These are phyloP conservation scores for Botrytis elliptica DNA, from an alignment of 2,329 filamentous ascomycete species.

Conservation along the genomic window DNA sequence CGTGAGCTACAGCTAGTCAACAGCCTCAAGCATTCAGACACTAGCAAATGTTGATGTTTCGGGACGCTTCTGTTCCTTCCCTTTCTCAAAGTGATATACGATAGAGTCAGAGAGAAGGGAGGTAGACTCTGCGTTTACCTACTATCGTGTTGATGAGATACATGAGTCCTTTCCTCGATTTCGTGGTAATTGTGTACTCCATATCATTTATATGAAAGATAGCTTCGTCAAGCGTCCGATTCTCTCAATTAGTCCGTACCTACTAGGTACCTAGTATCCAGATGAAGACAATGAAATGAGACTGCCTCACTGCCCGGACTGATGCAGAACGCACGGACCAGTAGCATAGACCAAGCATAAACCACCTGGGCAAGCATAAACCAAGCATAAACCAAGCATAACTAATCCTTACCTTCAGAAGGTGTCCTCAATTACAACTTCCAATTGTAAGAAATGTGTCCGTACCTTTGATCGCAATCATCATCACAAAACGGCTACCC, in stretches of 20 bases:
- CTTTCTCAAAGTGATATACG: not conserved
- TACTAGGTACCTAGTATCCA: not conserved
- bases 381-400: not conserved
- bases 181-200: not conserved
- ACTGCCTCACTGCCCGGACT: not conserved
- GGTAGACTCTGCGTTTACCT: not conserved
- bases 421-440: slow-evolving; percentile 8
- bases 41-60: not conserved
- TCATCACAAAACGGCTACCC: not conserved
- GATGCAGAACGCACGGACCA: not conserved
- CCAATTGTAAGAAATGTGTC: slow-evolving; percentile 1
- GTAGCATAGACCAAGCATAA: not conserved
- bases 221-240: not conserved
- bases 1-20: not conserved
- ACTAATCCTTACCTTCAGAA: not conserved
- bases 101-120: not conserved
- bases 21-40: not conserved
- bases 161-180: not conserved
- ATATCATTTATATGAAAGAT: not conserved
- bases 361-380: not conserved
- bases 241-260: not conserved
- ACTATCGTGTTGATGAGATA: not conserved
- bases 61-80: not conserved
- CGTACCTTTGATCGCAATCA: slow-evolving; percentile 9
- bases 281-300: not conserved